Percentiles rank a stretch among this genome's conserved stretches.
These are phyloP conservation scores for Cladosporium sp. DNA, from an alignment of 2,329 filamentous ascomycete species.

Conservation along the genomic window DNA sequence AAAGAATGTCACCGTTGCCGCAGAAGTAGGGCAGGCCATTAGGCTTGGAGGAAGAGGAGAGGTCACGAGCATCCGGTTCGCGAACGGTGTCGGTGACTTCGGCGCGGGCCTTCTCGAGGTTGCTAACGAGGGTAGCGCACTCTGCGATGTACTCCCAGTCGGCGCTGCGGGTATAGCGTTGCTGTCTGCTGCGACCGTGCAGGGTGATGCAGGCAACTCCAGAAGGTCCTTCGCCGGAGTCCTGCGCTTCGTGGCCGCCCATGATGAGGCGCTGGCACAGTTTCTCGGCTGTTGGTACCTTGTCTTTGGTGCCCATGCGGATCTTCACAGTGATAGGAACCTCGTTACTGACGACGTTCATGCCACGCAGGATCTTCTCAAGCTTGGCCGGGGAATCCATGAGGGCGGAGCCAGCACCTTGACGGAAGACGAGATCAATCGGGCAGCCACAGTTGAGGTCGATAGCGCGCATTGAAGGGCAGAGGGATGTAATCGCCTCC, in stretches of 20 bases:
- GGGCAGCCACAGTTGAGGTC: slow-evolving; percentile 97
- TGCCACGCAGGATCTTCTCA: slow-evolving; percentile 90
- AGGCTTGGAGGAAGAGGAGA: slow-evolving; percentile 63
- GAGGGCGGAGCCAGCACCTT: slow-evolving; percentile 82
- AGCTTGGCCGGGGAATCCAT: slow-evolving; percentile 84
- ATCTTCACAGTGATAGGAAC: slow-evolving; percentile 94
- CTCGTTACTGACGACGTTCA: slow-evolving; percentile 88
- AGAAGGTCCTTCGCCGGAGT: slow-evolving; percentile 61
- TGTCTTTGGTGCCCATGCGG: slow-evolving; percentile 79
- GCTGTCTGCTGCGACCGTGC: slow-evolving; percentile 87
- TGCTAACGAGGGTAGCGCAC: slow-evolving; percentile 76
- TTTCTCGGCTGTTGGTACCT: slow-evolving; percentile 70
- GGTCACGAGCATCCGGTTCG: slow-evolving; percentile 69
- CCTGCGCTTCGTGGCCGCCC: slow-evolving; percentile 65
- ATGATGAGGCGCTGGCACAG: slow-evolving; percentile 77
- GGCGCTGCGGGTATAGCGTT: slow-evolving; percentile 85
- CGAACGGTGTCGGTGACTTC: slow-evolving; percentile 65
- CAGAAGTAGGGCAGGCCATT: slow-evolving; percentile 62
- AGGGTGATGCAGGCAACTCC: slow-evolving; percentile 94
- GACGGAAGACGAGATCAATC: slow-evolving; percentile 86
- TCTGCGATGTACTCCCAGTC: slow-evolving; percentile 94
- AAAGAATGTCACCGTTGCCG: slow-evolving; percentile 95
- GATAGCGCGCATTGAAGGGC: slow-evolving; percentile 80
- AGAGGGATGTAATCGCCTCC: slow-evolving; percentile 67
- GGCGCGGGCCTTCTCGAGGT: slow-evolving; percentile 64